Conservation (phyloP, 2,329 filamentous ascomycete genomes). For the Verticillium tricorpus region DNA sequence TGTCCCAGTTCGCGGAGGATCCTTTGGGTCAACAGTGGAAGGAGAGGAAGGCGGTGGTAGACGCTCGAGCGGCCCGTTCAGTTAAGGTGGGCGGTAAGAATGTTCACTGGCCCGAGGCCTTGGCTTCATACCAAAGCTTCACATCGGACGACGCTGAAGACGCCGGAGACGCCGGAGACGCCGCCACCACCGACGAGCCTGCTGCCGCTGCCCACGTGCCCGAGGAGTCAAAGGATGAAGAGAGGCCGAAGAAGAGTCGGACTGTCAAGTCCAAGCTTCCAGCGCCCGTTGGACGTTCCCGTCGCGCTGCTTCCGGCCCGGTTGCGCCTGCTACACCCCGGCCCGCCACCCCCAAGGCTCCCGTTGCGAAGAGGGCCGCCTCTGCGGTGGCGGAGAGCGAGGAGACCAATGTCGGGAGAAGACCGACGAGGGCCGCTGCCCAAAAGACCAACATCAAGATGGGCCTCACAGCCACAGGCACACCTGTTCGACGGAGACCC, state of each 20-base stretch:
- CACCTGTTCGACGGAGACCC: neutral
- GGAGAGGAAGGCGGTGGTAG: constrained; percentile 21
- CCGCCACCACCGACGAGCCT: neutral
- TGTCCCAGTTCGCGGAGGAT: constrained; percentile 23
- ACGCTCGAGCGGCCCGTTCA: constrained; percentile 16
- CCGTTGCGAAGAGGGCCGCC: neutral
- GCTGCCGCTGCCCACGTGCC: neutral
- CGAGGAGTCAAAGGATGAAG: neutral
- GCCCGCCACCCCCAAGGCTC: neutral
- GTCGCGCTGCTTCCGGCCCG: neutral
- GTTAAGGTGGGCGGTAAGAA: constrained; percentile 15
- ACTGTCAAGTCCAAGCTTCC: constrained; percentile 1
- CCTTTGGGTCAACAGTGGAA: constrained; percentile 16
- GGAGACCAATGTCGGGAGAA: neutral
- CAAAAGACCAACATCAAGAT: constrained; percentile 2
- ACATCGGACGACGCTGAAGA: neutral
- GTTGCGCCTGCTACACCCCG: neutral
- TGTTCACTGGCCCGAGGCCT: constrained; percentile 27
- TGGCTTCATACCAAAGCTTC: neutral
- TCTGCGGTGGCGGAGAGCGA: neutral
- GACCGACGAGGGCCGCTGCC: constrained; percentile 1
- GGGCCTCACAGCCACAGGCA: constrained; percentile 2
- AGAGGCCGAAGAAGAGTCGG: neutral
- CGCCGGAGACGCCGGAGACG: too few species aligned
- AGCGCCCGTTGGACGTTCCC: neutral